Conservation (phyloP, 108 stramenopile species). For the Fistulifera solaris region DNA sequence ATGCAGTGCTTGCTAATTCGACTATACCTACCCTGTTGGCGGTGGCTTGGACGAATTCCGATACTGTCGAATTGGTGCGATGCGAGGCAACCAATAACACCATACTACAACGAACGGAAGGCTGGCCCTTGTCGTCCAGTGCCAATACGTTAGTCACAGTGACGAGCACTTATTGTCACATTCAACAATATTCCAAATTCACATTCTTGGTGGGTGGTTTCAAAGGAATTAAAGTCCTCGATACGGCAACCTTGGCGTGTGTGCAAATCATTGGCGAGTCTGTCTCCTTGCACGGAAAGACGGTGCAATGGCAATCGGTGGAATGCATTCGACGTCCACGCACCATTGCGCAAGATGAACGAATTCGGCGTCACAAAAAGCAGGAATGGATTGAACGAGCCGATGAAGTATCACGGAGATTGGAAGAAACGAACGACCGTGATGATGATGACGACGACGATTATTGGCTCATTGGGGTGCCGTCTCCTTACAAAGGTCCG, state of each 20-base stretch:
- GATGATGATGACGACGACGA: constrained; percentile 4
- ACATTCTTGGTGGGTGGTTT: not conserved
- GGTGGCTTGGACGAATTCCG: constrained; percentile 1
- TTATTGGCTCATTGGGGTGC: constrained; percentile 25
- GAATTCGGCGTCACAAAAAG: constrained; percentile 2
- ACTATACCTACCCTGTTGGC: not conserved
- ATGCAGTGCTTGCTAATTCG: not conserved
- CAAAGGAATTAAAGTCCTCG: constrained; percentile 35
- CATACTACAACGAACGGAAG: too few relatives aligned
- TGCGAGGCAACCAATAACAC: too few relatives aligned
- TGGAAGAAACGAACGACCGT: not conserved
- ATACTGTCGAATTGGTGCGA: not conserved
- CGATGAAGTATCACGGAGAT: constrained; percentile 1
- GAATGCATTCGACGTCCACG: constrained; percentile 14
- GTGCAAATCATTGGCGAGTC: constrained; percentile 46
- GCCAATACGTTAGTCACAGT: too few relatives aligned
- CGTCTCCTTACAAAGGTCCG: constrained; percentile 27
- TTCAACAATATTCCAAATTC: constrained; percentile 1
- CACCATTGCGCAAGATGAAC: not conserved
- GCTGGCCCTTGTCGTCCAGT: too few relatives aligned
- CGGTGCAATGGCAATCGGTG: constrained; percentile 42
- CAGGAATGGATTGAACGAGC: constrained; percentile 12
- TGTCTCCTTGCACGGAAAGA: constrained; percentile 41
- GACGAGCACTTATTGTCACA: constrained; percentile 1
- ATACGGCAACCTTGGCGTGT: constrained; percentile 29